Conservation (phyloP, 2,329 filamentous ascomycete genomes). For the Ophiostoma piceae region DNA sequence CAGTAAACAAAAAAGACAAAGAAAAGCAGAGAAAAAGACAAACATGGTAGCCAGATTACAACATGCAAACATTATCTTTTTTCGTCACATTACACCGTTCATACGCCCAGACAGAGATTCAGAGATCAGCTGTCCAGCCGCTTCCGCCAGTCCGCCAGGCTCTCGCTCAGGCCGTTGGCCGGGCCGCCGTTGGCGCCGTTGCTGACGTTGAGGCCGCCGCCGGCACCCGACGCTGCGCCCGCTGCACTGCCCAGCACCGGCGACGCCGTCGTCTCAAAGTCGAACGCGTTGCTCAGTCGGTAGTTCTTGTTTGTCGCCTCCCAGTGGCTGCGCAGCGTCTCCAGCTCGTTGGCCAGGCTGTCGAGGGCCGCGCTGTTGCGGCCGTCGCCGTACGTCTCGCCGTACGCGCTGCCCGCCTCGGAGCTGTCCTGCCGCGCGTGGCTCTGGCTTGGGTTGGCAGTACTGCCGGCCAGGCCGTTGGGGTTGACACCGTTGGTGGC, state of each 20-base stretch:
- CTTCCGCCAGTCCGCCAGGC: conserved; percentile 73
- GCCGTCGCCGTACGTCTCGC: conserved; percentile 46
- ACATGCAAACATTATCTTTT: conserved; percentile 11
- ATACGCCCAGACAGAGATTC: neutral
- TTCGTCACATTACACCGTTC: conserved; percentile 14
- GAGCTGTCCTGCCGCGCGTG: conserved; percentile 52
- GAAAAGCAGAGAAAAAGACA: neutral
- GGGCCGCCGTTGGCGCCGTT: conserved; percentile 42
- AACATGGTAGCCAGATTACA: conserved; percentile 15
- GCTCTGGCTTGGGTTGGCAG: conserved; percentile 22
- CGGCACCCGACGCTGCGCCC: conserved; percentile 20
- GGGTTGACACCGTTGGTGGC: conserved; percentile 30
- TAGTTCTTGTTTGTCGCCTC: conserved; percentile 95
- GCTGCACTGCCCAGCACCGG: neutral
- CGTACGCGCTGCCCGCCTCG: conserved; percentile 60
- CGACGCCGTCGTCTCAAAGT: conserved; percentile 57
- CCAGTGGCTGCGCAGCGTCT: conserved; percentile 86
- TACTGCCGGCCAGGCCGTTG: conserved; percentile 22
- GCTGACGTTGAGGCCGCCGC: conserved; percentile 24
- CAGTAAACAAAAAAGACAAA: conserved; percentile 4
- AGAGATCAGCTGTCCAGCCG: conserved; percentile 54
- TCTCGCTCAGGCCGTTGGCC: conserved; percentile 56
- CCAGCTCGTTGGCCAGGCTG: conserved; percentile 84
- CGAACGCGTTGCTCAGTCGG: conserved; percentile 80
- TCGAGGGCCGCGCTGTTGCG: conserved; percentile 70